These are phyloP conservation scores for Leccinum boreale DNA, from an alignment of 768 basidiomycete genomes.

Conservation along the genomic window DNA sequence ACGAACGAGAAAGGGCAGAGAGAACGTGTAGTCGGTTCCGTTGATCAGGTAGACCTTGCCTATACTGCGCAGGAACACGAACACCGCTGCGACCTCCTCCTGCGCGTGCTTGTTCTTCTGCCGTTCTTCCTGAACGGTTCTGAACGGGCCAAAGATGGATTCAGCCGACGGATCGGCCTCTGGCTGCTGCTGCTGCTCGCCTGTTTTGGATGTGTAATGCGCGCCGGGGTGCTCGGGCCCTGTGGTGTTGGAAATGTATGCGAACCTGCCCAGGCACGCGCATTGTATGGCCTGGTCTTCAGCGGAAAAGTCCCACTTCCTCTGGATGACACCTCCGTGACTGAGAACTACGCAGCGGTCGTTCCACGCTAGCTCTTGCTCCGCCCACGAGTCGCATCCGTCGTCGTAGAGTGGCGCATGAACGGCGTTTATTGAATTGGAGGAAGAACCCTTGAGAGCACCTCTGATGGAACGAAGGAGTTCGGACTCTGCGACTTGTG, in stretches of 20 bases:
- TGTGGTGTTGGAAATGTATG: conserved; percentile 41
- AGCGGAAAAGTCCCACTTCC: conserved; percentile 71
- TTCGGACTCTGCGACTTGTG: conserved; percentile 27
- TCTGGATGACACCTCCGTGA: conserved; percentile 62
- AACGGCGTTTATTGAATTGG: conserved; percentile 39
- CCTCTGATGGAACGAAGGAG: conserved; percentile 56
- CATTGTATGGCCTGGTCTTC: conserved; percentile 74
- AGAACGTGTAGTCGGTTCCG: conserved; percentile 73
- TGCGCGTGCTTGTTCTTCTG: conserved; percentile 34
- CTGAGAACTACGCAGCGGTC: conserved; percentile 58
- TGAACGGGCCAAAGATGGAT: conserved; percentile 42
- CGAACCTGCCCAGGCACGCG: conserved; percentile 75
- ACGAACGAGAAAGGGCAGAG: conserved; percentile 76
- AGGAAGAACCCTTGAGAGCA: conserved; percentile 56
- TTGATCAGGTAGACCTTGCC: conserved; percentile 69
- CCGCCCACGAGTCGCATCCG: conserved; percentile 41
- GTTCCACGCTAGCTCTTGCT: conserved; percentile 72
- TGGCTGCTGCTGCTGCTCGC: conserved; percentile 1
- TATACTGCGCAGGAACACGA: conserved; percentile 74
- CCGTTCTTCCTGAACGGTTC: conserved; percentile 39
- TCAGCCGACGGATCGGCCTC: conserved; percentile 14
- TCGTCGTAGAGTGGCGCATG: conserved; percentile 41
- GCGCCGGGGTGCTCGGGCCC: conserved; percentile 25
- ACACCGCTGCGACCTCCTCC: conserved; percentile 55
- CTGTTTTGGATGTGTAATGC: conserved; percentile 26